phyloP scores from a whole-genome alignment of 2,329 filamentous ascomycete genomes.

The Biscogniauxia mediterranea region DNA sequence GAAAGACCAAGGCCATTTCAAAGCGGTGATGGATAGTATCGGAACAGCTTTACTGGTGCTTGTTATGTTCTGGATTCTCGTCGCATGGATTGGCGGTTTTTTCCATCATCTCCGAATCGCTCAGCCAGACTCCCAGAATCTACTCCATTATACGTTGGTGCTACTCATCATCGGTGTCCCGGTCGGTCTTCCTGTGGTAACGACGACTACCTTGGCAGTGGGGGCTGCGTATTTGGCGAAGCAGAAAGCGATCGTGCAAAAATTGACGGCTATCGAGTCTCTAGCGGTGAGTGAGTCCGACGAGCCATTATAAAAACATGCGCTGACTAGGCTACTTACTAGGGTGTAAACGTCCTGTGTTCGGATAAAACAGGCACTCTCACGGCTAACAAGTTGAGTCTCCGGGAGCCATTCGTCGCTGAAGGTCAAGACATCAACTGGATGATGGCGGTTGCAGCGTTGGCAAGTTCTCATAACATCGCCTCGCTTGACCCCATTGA shows the following conservation, averaged over 20 bases:
- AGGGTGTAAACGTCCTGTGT: conserved; percentile 73
- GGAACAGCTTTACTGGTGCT: conserved; percentile 71
- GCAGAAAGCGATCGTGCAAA: conserved; percentile 77
- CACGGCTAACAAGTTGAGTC: conserved; percentile 71
- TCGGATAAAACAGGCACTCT: conserved; percentile 81
- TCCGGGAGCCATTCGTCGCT: conserved; percentile 73
- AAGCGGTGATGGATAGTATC: conserved; percentile 81
- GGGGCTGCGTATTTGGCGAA: conserved; percentile 75
- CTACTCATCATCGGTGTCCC: conserved; percentile 76
- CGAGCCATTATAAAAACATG: neutral
- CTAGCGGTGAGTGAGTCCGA: conserved; percentile 47
- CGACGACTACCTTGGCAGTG: conserved; percentile 74
- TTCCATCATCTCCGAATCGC: conserved; percentile 68
- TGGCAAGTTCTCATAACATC: conserved; percentile 76
- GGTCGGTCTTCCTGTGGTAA: conserved; percentile 77
- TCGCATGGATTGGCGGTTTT: conserved; percentile 76
- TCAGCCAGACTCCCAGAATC: conserved; percentile 54
- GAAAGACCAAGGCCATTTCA: conserved; percentile 75
- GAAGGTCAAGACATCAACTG: conserved; percentile 78
- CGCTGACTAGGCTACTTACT: conserved; percentile 6
- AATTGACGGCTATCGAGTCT: conserved; percentile 76
- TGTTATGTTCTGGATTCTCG: conserved; percentile 75
- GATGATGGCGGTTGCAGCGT: conserved; percentile 79
- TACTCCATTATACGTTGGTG: conserved; percentile 68
- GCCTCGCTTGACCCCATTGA: conserved; percentile 77